phyloP scores from a whole-genome alignment of 1,284 basidiomycete species.

The Sporisorium reilianum region DNA sequence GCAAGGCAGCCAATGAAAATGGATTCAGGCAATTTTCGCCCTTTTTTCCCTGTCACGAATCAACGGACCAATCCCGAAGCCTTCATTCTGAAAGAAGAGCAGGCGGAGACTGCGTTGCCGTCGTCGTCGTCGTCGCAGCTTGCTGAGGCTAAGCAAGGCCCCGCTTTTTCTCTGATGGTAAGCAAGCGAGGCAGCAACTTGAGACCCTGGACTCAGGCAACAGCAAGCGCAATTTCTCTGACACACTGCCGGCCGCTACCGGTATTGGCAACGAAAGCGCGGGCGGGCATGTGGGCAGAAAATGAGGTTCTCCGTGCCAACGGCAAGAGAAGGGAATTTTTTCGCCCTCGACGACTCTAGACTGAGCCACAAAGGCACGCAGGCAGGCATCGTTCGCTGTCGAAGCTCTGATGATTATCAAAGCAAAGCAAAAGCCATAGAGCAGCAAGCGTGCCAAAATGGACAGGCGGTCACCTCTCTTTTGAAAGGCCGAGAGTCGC shows the following conservation, averaged over 20 bases:
- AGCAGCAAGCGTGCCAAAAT: not conserved
- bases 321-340: not conserved
- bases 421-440: slow-evolving; percentile 9
- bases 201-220: not conserved
- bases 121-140: too few species aligned
- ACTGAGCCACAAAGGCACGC: not conserved
- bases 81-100: too few species aligned
- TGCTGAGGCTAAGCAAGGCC: slow-evolving; percentile 23
- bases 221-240: not conserved
- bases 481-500: slow-evolving; percentile 21
- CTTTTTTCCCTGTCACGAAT: not conserved
- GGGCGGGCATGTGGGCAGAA: too few species aligned
- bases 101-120: too few species aligned
- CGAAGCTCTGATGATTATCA: slow-evolving; percentile 26
- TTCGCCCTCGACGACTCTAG: not conserved
- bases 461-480: not conserved
- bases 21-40: slow-evolving; percentile 32
- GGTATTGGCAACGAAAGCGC: too few species aligned
- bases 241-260: not conserved
- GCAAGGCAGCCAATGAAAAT: slow-evolving; percentile 24
- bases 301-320: too few species aligned
- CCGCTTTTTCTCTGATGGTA: slow-evolving; percentile 6
- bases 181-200: not conserved
- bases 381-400: not conserved
- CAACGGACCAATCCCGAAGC: slow-evolving; percentile 15